These are phyloP conservation scores for Aureobasidium lini DNA, from an alignment of 2,329 filamentous ascomycete genomes.

Conservation along the genomic window DNA sequence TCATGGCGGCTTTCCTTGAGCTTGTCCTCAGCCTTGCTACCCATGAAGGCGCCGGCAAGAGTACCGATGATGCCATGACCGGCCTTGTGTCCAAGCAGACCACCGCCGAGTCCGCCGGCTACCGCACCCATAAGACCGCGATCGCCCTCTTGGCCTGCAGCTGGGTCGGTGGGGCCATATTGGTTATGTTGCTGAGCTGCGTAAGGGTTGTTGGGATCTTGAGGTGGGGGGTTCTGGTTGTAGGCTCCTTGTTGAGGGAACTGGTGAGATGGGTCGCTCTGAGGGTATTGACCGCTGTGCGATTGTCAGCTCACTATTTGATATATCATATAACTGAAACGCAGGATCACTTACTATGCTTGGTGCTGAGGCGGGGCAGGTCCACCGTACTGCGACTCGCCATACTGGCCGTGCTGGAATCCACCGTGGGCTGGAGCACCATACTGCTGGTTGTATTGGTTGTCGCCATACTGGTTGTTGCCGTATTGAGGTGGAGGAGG, in stretches of 20 bases:
- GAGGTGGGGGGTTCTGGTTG: constrained; percentile 29
- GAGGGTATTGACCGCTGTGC: constrained; percentile 24
- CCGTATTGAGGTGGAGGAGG: constrained; percentile 14
- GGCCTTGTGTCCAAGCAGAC: constrained; percentile 48
- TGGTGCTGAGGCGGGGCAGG: constrained; percentile 26
- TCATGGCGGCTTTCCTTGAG: constrained; percentile 37
- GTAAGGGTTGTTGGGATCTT: constrained; percentile 30
- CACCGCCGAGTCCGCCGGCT: constrained; percentile 50
- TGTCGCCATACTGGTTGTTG: constrained; percentile 19
- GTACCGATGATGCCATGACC: constrained; percentile 52
- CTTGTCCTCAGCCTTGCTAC: constrained; percentile 49
- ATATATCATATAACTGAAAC: constrained; percentile 22
- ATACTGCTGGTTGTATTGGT: constrained; percentile 20
- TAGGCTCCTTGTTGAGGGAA: constrained; percentile 35
- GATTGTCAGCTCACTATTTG: constrained; percentile 9
- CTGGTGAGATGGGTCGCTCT: constrained; percentile 14
- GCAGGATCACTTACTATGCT: constrained; percentile 25
- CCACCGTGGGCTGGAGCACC: constrained; percentile 39
- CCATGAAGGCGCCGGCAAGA: constrained; percentile 49
- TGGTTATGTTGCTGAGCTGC: constrained; percentile 24
- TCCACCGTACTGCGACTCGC: constrained; percentile 23
- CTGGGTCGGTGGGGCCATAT: constrained; percentile 38
- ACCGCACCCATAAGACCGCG: constrained; percentile 51
- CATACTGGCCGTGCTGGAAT: constrained; percentile 41
- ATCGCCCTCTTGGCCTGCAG: constrained; percentile 45